Base-by-base conservation (phyloP, 345 rosid species). In the Salix suchowensis region DNA sequence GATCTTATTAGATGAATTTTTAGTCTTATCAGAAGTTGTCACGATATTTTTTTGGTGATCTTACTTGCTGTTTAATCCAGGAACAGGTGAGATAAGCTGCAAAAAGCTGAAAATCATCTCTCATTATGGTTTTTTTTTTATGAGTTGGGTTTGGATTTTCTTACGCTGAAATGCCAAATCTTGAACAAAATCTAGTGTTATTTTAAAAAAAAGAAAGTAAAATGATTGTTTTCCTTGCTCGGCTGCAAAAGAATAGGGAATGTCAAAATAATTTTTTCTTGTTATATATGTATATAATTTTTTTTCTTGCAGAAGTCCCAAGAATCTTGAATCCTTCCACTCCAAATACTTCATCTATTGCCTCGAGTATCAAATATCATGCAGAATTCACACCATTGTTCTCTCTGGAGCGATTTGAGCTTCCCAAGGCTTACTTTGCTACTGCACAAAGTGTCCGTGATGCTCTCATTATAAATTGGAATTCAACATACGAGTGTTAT, bases 391-490 rank as follows among this genome's bases (percentile, higher is more conserved):
- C 91, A 40, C 97, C 97, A 12, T 67, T 80, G 64, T 92, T 81
- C 78, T 89, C 97, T 61, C 91, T 91, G 1, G 97, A 88, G 65
- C 78, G 79, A 46, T 89, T 92, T 79, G 92, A 90, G 67, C 88
- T 83, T 60, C 89, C 90, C 21, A 86, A 92, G 78, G 91, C 92
- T 70, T 92, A 77, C 85, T 87, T 85, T 79, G 92, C 97, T 1
- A 90, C 97, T 36, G 94, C 94, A 4, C 92, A 92, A 58, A 89
- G 91, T 80, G 88, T 88, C 74, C 89, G 91, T 50, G 97, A 92
- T 68, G 65, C 89, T 80, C 86, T 90, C 0, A 87, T 92, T 68
- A 77, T 86, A 16, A 89, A 90, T 73, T 92, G 94, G 92, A 92
- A 90, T 77, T 80, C 86, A 3, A 92, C 97, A 1, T 87, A 90